Conservation (phyloP, 2,329 filamentous ascomycete genomes). For the Hirsutella rhossiliensis region DNA sequence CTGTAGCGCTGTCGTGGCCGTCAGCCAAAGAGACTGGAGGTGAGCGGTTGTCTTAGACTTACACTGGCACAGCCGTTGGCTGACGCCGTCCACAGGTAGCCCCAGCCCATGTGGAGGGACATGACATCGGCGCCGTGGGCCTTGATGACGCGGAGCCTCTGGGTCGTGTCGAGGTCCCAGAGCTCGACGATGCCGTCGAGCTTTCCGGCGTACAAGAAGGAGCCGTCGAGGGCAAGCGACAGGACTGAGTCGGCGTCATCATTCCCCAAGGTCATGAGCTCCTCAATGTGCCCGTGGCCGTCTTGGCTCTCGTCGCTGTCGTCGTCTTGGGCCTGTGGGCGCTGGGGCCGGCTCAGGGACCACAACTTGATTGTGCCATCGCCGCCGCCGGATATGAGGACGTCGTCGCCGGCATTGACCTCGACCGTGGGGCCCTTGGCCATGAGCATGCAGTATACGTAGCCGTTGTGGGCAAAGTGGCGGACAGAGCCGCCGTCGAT, state of each 20-base stretch:
- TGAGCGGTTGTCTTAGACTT: constrained; percentile 17
- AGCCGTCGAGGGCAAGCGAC: constrained; percentile 76
- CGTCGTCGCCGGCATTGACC: constrained; percentile 61
- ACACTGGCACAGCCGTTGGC: constrained; percentile 80
- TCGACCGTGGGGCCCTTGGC: constrained; percentile 56
- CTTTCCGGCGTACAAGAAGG: constrained; percentile 85
- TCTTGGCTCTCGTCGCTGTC: constrained; percentile 18
- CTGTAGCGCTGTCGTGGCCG: constrained; percentile 43
- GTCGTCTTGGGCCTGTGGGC: constrained; percentile 20
- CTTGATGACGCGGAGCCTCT: constrained; percentile 78
- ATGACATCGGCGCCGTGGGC: constrained; percentile 73
- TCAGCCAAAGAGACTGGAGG: neutral
- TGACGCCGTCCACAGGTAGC: constrained; percentile 78
- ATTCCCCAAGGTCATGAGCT: constrained; percentile 53
- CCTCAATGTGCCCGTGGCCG: constrained; percentile 41
- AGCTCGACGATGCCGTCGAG: constrained; percentile 81
- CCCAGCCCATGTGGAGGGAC: constrained; percentile 74
- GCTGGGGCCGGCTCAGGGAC: constrained; percentile 38
- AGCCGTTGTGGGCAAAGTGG: constrained; percentile 89
- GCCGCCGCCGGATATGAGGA: constrained; percentile 81
- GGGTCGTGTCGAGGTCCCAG: constrained; percentile 92
- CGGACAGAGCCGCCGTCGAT: constrained; percentile 70
- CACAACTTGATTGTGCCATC: constrained; percentile 95
- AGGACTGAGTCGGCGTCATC: constrained; percentile 55
- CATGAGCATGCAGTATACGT: constrained; percentile 92